These are phyloP conservation scores for Penstemon davidsonii DNA, from an alignment of 257 asterid genomes.

Conservation along the genomic window DNA sequence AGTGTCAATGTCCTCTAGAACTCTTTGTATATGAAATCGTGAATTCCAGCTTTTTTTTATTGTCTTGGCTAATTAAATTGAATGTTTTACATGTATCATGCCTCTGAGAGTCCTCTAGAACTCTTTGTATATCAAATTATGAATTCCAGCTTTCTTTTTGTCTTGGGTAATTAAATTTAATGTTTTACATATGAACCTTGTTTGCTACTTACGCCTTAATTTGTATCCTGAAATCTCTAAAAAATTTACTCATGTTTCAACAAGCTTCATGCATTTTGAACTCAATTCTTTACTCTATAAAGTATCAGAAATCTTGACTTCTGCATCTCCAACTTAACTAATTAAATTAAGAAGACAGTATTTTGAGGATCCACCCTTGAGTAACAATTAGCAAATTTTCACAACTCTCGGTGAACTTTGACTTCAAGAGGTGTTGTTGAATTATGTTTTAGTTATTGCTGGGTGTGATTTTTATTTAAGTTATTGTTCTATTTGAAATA, in stretches of 20 bases:
- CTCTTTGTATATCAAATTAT: conserved; percentile 19
- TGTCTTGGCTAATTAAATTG: conserved; percentile 17
- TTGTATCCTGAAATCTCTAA: conserved; percentile 12
- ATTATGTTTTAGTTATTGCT: neutral
- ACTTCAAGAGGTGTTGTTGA: neutral
- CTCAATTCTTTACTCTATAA: conserved; percentile 1
- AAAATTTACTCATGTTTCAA: neutral
- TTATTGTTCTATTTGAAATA: neutral
- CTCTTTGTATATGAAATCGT: conserved; percentile 16
- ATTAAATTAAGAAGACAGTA: neutral
- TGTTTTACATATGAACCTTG: conserved; percentile 11
- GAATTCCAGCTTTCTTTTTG: conserved; percentile 5
- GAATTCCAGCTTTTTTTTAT: conserved; percentile 4
- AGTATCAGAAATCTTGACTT: neutral
- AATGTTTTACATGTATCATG: conserved; percentile 9
- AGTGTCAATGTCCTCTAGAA: conserved; percentile 15
- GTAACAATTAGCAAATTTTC: neutral
- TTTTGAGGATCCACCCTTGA: conserved; percentile 7
- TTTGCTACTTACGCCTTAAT: neutral
- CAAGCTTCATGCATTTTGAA: neutral
- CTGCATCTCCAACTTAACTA: neutral
- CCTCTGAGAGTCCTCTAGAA: neutral
- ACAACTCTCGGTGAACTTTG: neutral
- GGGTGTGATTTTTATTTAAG: neutral
- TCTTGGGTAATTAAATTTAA: conserved; percentile 17